A percentile compares a stretch with the other conserved stretches of the same genome.
Conservation (phyloP, 805 yeast genomes). For the Myxozyma kluyveri region DNA sequence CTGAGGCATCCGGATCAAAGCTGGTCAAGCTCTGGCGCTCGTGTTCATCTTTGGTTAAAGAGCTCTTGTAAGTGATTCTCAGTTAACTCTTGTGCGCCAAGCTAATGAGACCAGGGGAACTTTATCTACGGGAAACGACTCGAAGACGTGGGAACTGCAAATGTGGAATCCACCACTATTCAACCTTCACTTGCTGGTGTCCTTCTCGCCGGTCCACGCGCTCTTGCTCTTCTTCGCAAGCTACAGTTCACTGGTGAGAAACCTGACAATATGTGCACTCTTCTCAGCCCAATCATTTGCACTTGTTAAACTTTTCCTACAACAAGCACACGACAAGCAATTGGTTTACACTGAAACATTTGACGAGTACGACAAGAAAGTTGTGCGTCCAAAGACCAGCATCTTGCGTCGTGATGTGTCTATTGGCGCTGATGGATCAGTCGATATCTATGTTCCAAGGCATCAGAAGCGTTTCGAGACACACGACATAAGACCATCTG, state of each 20-base stretch:
- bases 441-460: constrained; percentile 33
- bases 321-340: constrained; percentile 56
- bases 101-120: no score
- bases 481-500: constrained; percentile 28
- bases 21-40: no score
- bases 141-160: constrained; percentile 48
- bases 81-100: no score
- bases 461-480: constrained; percentile 29
- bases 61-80: no score
- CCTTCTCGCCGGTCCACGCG: constrained; percentile 60
- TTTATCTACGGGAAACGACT: not conserved
- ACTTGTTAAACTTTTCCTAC: constrained; percentile 47
- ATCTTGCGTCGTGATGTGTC: constrained; percentile 56
- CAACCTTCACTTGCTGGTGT: constrained; percentile 49
- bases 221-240: constrained; percentile 44
- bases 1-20: no score
- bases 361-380: constrained; percentile 61
- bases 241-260: constrained; percentile 38
- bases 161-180: constrained; percentile 70
- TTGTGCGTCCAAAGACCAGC: constrained; percentile 56
- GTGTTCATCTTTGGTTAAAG: no score
- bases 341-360: constrained; percentile 58
- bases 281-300: constrained; percentile 43
- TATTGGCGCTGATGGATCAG: constrained; percentile 40
- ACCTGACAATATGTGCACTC: constrained; percentile 36